These are phyloP conservation scores for Lagenidium sp. DNA, from an alignment of 352 stramenopile species.

Conservation along the genomic window DNA sequence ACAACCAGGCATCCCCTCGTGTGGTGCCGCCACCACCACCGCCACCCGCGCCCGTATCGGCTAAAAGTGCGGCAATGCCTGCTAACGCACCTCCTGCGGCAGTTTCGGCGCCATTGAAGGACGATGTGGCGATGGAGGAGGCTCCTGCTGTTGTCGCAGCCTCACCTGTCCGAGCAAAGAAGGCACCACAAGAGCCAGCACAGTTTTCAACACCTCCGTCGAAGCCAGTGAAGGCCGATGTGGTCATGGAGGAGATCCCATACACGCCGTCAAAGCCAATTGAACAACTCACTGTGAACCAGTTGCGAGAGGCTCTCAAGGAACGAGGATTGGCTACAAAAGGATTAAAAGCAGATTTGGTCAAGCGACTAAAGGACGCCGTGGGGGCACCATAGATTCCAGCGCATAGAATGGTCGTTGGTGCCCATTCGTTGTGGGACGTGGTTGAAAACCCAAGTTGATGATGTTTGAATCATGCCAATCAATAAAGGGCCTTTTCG, in stretches of 20 bases:
- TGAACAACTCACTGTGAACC: conserved; percentile 63
- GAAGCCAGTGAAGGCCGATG: conserved; percentile 17
- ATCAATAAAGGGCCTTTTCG: too few species aligned
- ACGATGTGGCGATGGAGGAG: conserved; percentile 11
- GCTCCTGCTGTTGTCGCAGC: neutral
- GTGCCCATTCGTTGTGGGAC: too few species aligned
- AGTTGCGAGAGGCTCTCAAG: conserved; percentile 69
- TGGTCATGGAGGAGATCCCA: conserved; percentile 53
- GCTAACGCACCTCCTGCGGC: too few species aligned
- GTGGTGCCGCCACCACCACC: too few species aligned
- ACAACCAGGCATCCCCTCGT: too few species aligned
- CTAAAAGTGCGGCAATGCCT: too few species aligned
- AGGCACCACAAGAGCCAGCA: too few species aligned
- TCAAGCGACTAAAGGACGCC: conserved; percentile 72
- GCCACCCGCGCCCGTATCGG: too few species aligned
- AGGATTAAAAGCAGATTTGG: conserved; percentile 76
- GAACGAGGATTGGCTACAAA: conserved; percentile 66
- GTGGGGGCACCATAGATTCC: conserved; percentile 16
- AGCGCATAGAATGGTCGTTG: too few species aligned
- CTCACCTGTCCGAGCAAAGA: conserved; percentile 1
- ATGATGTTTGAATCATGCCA: too few species aligned
- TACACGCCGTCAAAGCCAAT: conserved; percentile 68
- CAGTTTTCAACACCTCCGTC: conserved; percentile 6
- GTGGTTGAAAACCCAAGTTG: neutral
- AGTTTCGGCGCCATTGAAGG: conserved; percentile 1